phyloP scores from a whole-genome alignment of 441 rosid species.

The Syzygium malaccense region DNA sequence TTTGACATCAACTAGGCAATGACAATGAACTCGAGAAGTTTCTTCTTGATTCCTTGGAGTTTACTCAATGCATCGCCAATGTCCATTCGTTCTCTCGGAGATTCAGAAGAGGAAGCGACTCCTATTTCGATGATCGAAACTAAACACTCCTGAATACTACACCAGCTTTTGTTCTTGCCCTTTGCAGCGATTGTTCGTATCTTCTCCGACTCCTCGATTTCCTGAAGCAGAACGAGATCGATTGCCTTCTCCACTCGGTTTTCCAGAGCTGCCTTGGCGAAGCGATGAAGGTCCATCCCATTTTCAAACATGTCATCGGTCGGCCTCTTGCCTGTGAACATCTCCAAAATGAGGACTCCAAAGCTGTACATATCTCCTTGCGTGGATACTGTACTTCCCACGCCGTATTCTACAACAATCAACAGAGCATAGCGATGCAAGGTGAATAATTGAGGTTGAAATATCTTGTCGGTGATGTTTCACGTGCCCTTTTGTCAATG shows the following conservation, averaged over 20 bases:
- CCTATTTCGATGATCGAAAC: neutral
- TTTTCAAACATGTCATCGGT: neutral
- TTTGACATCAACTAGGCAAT: neutral
- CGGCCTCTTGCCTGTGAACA: neutral
- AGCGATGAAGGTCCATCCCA: neutral
- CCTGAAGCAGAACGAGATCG: neutral
- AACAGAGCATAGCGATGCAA: neutral
- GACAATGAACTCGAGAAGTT: neutral
- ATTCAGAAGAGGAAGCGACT: neutral
- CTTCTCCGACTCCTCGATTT: neutral
- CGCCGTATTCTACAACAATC: neutral
- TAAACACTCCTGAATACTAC: neutral
- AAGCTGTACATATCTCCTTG: neutral
- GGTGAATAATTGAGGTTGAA: neutral
- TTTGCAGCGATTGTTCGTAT: accelerated
- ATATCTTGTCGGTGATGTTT: too few relatives aligned
- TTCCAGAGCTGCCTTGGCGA: neutral
- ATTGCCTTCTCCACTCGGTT: neutral
- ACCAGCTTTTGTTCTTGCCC: neutral
- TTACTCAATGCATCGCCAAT: neutral
- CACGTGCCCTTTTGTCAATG: too few relatives aligned
- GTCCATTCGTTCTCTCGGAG: neutral
- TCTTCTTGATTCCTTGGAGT: neutral
- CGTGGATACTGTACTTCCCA: neutral
- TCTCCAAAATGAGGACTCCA: neutral